Base-by-base conservation (phyloP, 768 basidiomycete genomes). In the Podaxis sp. region DNA sequence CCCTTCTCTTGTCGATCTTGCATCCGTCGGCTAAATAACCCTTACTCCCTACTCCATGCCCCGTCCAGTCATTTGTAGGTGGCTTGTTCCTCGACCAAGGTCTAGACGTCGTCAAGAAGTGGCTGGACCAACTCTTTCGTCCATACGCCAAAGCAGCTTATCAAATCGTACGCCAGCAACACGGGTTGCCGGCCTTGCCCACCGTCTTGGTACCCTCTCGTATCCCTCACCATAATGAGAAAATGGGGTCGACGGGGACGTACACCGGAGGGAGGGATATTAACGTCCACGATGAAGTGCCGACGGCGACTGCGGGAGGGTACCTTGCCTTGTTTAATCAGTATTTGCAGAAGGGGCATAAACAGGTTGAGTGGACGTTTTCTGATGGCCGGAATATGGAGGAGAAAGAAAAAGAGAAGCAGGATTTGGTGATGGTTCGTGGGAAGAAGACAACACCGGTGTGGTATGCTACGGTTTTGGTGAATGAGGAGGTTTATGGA, bases 251-350 rank as follows among this genome's bases (percentile, higher is more conserved):
- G 13, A 38, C 55, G n/a, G 55, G 54, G 37, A 28, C 1, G 1
- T 33, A 26, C 28, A 24, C 15, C 15, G 59, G 50, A 52, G 38
- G 10, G n/a, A 49, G 26, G 20, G 40, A 50, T 20, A 37, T 37
- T 38, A 41, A 40, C 40, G 15, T n/a, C 5, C 24, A 10, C 13
- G 59, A 60, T 30, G 59, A 60, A 20, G n/a, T 44, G 15, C 66
- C 71, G 3, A 68, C 71, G 44, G 54, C 70, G 65, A 68, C 76
- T 38, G 77, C 77, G 37, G 70, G 73, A 41, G 91, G 91, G 3
- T 88, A 93, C 70, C 83, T 93, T 11, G 87, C 89, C 40, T 74
- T 93, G 58, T 92, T 93, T 80, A 93, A 93, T 70, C 91, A 93
- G 75, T 78, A 83, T 61, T 71, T 93, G 59, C 87, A 89, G 74